These are phyloP conservation scores for Termitomyces sp. DNA, from an alignment of 768 basidiomycete genomes.

Conservation along the genomic window DNA sequence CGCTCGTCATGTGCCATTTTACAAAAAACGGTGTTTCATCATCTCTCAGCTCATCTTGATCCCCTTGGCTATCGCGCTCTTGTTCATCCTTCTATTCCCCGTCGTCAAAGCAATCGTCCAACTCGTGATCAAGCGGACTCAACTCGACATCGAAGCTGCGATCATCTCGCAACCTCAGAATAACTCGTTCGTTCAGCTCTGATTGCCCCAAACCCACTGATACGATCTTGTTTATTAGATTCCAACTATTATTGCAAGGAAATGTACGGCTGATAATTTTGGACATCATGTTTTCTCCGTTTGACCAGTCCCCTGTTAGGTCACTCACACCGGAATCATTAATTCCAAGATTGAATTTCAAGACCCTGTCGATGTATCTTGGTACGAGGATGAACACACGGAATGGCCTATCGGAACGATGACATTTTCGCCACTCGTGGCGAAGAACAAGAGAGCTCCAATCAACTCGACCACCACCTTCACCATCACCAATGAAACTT, in stretches of 20 bases:
- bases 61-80: constrained; percentile 53
- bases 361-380: constrained; percentile 53
- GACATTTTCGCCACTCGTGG: constrained; percentile 41
- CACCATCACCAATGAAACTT: constrained; percentile 48
- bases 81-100: constrained; percentile 69
- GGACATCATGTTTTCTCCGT: not conserved
- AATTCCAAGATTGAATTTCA: constrained; percentile 60
- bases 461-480: constrained; percentile 63
- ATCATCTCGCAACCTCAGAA: constrained; percentile 54
- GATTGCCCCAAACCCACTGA: not conserved
- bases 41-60: constrained; percentile 47
- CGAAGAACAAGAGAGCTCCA: constrained; percentile 51
- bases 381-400: constrained; percentile 47
- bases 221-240: constrained; percentile 32
- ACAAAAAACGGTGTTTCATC: constrained; percentile 64
- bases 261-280: constrained; percentile 32
- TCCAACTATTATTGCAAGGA: constrained; percentile 48
- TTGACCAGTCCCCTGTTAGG: constrained; percentile 28
- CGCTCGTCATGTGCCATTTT: constrained; percentile 38
- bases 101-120: constrained; percentile 66
- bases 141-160: constrained; percentile 50
- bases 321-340: constrained; percentile 65
- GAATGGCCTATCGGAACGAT: constrained; percentile 54
- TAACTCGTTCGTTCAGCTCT: constrained; percentile 40
- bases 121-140: constrained; percentile 54